Base-by-base conservation (phyloP, 257 asterid species). In the Phtheirospermum japonicum region DNA sequence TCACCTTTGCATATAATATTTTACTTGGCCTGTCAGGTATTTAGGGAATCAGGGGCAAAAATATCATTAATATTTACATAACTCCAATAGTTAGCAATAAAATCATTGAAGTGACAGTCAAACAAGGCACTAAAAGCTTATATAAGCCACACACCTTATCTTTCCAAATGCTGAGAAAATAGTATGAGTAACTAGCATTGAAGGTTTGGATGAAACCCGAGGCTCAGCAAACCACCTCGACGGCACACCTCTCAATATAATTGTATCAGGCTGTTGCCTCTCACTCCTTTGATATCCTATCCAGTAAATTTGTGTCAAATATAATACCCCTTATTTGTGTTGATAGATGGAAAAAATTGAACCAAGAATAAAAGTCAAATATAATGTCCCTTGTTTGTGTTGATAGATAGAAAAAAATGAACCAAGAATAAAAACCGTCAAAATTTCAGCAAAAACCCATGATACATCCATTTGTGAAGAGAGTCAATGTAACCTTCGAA, bases 151-250 rank as follows among this genome's bases (percentile, higher is more conserved):
- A 31, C 17, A 77, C 98, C 96, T 82, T 73, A 91, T 86, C 72
- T 84, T 79, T 76, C 99, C 97, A 74, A 93, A 76, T 12, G 83
- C 78, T 11, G 97, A 89, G 63, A 93, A 73, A 66, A 93, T 89
- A 50, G 96, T 87, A 63, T 93, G 97, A 58, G 92, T 79, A 57
- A 89, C 96, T 40, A 93, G 88, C 97, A 93, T 89, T 40, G 99
- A 93, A 59, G 99, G 99, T 73, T 89, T 93, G 53, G 97, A 85
- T 57, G 99, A 93, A 57, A 93, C 99, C 62, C 97, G 82, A 14
- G 94, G 79, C 76, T 93, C 99, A 37, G 99, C 95, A 67, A 89
- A 89, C 99, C 99, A 93, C 74, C 99, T 78, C 26, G 97, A 93
- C n/a, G 99, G 99, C 72, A 85, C 74, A 56, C 99, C 97, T 79